phyloP scores from a whole-genome alignment of 2,329 filamentous ascomycete genomes.

The Leptographium galeiforme region DNA sequence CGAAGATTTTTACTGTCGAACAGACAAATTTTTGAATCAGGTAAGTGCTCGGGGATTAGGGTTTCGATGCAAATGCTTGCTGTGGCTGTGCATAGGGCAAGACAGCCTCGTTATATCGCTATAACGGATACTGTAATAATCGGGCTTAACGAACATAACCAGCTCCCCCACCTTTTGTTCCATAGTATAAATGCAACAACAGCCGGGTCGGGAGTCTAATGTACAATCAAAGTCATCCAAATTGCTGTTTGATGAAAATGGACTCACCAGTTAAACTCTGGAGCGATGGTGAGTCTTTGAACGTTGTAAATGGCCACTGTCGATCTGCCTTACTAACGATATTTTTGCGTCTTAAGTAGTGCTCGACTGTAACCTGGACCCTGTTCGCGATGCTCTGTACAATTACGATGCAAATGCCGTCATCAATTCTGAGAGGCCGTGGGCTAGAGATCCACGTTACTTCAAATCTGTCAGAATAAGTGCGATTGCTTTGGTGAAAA shows the following conservation, averaged over 20 bases:
- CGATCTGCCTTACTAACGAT: too few relatives aligned
- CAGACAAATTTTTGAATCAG: neutral
- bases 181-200: too few relatives aligned
- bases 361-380: conserved; percentile 80
- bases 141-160: neutral
- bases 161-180: too few relatives aligned
- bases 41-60: conserved; percentile 1
- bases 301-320: neutral
- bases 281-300: conserved; percentile 29
- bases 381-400: conserved; percentile 83
- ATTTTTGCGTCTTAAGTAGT: conserved; percentile 35
- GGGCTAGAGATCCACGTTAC: conserved; percentile 66
- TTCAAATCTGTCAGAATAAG: conserved; percentile 93
- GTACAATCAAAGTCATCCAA: neutral
- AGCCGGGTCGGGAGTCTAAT: neutral
- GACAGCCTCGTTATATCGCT: neutral
- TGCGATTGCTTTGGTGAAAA: conserved; percentile 87
- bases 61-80: neutral
- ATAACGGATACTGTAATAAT: neutral
- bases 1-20: conserved; percentile 1
- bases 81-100: neutral
- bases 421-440: conserved; percentile 53
- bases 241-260: conserved; percentile 21
- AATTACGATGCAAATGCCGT: conserved; percentile 54
- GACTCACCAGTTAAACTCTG: conserved; percentile 45